Evolutionary conservation across 306 rosid genomes (phyloP), one percentile per base, ranked within the genome.

Genomic region (Vachellia collinsii): DNA sequence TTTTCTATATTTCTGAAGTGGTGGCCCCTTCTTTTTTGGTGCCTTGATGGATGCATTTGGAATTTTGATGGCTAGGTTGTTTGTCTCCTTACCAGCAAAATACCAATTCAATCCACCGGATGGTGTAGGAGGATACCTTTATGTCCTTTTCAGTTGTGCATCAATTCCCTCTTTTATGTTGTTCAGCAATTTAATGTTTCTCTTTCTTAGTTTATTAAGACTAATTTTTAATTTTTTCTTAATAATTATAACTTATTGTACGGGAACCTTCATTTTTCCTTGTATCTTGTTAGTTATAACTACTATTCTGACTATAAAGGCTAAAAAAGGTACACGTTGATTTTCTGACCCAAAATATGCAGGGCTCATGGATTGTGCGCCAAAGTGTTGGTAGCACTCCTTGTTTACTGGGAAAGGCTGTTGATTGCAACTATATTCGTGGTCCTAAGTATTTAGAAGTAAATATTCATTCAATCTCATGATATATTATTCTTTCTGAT

Each of bases 281-380:
- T 19, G 22, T 64, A 36, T 22, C 11, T 17, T 63, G 11, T 63
- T 11, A 10, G 37, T 11, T 23, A 22, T 11, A 10, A 65, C 25
- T 17, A 67, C 14, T 39, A 16, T 38, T 39, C 72, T 67, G 50
- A 38, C 72, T 67, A 8, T 17, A 19, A 39, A 39, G 48, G 50
- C 72, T 14, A n/a, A 9, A 39, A 39, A 68, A 7, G 13, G 37
- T 8, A 8, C 17, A 68, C 12, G 19, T 36, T 78, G 80, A 81
- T 53, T 48, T 77, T 64, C 81, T 25, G 66, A 73, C 66, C 80
- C 75, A 29, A 86, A 89, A 82, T 16, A 38, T 84, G 89, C 96
- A 95, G 98, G 99, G 99, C 46, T 95, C 98, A 41, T 93, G 99
- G 98, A 95, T 95, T 88, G 99, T 95, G 78, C 96, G 99, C 81